phyloP scores from a whole-genome alignment of 805 yeast species.

The Wickerhamiella kurtzmanii region DNA sequence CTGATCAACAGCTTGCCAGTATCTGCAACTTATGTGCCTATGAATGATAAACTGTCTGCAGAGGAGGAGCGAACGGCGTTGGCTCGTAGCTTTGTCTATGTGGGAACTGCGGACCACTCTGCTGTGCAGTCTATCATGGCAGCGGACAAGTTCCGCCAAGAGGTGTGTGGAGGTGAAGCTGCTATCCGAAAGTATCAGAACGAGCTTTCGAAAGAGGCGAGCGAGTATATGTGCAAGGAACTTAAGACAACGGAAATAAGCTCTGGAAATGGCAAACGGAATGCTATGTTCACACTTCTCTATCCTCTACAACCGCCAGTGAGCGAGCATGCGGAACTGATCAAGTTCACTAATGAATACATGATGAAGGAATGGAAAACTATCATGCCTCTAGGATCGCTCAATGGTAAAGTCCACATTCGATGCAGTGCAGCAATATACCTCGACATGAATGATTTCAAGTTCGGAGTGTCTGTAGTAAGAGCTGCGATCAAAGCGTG shows the following conservation, averaged over 20 bases:
- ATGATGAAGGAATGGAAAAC: constrained; percentile 30
- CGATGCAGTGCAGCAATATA: constrained; percentile 52
- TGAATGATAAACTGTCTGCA: background rate
- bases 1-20: constrained; percentile 45
- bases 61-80: constrained; percentile 23
- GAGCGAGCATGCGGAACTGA: constrained; percentile 16
- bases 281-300: constrained; percentile 34
- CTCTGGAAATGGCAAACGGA: constrained; percentile 26
- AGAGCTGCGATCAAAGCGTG: constrained; percentile 23
- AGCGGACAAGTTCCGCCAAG: constrained; percentile 41
- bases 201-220: constrained; percentile 34
- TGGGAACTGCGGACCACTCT: constrained; percentile 40
- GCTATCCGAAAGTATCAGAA: constrained; percentile 36
- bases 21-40: constrained; percentile 33
- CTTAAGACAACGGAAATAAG: constrained; percentile 32
- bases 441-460: constrained; percentile 42
- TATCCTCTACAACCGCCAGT: constrained; percentile 25
- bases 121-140: constrained; percentile 31
- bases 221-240: constrained; percentile 27
- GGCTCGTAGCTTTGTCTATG: constrained; percentile 33
- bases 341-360: constrained; percentile 13
- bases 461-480: constrained; percentile 32
- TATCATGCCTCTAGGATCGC: constrained; percentile 34
- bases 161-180: constrained; percentile 48
- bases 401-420: constrained; percentile 30